Conservation (phyloP, 2,329 filamentous ascomycete genomes). For the Sporothrix luriei region DNA sequence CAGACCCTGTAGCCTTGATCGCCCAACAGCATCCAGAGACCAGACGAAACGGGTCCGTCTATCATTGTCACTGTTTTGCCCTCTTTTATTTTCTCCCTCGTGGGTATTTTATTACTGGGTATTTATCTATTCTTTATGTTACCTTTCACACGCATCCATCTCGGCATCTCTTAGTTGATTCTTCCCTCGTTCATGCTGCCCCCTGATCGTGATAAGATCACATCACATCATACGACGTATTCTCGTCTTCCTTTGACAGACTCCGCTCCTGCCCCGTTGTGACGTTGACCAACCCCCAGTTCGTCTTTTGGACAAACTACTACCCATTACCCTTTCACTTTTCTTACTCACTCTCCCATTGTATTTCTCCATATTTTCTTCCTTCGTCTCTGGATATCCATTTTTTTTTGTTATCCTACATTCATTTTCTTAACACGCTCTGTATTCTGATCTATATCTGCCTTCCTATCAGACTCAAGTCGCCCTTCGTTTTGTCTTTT, state of each 20-base stretch:
- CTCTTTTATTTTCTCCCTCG: no score
- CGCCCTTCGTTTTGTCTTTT: neutral
- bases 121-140: neutral
- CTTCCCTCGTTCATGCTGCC: neutral
- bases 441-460: neutral
- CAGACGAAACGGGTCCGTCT: neutral
- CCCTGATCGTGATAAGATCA: slow-evolving; percentile 11
- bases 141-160: neutral
- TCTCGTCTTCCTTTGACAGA: slow-evolving; percentile 13
- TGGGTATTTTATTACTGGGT: neutral
- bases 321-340: neutral
- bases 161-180: neutral
- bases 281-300: slow-evolving; percentile 8
- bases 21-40: neutral
- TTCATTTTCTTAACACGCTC: neutral
- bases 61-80: neutral
- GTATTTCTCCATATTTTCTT: neutral
- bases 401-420: neutral
- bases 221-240: neutral
- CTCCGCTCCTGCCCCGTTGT: slow-evolving; percentile 28
- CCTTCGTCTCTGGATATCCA: neutral
- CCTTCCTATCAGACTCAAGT: neutral
- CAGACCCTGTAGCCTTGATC: slow-evolving; percentile 9
- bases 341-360: neutral
- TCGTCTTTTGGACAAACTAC: neutral